Percentiles rank a stretch among this genome's conserved stretches.
These are phyloP conservation scores for Podospora fimiseda DNA, from an alignment of 495 filamentous ascomycete genomes.

Conservation along the genomic window DNA sequence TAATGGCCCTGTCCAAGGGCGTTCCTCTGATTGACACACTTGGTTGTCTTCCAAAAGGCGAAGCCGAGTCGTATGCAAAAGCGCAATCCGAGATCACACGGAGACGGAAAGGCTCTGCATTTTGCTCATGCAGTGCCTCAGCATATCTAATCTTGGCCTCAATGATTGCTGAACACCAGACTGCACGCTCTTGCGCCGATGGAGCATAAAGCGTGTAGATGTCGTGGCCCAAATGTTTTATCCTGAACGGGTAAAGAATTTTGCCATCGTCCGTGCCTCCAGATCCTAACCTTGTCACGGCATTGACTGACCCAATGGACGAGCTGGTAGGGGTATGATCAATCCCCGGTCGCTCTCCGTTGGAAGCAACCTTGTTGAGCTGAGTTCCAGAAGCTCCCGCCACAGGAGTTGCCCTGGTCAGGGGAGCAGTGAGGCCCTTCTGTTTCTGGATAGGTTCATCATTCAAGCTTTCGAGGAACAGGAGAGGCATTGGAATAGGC, in stretches of 20 bases:
- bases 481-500: constrained; percentile 95
- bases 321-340: constrained; percentile 59
- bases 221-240: constrained; percentile 93
- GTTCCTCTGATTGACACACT: constrained; percentile 69
- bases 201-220: constrained; percentile 83
- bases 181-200: constrained; percentile 61
- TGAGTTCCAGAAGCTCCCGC: constrained; percentile 44
- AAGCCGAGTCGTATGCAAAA: constrained; percentile 72
- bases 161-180: constrained; percentile 91
- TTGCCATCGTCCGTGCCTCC: constrained; percentile 55
- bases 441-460: constrained; percentile 88
- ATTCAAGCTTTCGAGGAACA: constrained; percentile 83
- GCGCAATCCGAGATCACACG: constrained; percentile 88
- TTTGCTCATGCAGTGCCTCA: constrained; percentile 78
- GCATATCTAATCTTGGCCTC: constrained; percentile 93
- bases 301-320: constrained; percentile 34
- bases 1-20: constrained; percentile 83
- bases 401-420: constrained; percentile 44
- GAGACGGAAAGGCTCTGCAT: constrained; percentile 91
- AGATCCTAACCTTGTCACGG: constrained; percentile 45
- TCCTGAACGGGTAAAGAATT: constrained; percentile 86
- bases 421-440: constrained; percentile 67
- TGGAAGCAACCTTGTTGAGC: constrained; percentile 44
- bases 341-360: constrained; percentile 50
- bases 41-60: constrained; percentile 37